Evolutionary conservation across 495 filamentous ascomycete species (phyloP), one percentile per base, ranked within the genome.

Genomic region (Evansstolkia leycettana): DNA sequence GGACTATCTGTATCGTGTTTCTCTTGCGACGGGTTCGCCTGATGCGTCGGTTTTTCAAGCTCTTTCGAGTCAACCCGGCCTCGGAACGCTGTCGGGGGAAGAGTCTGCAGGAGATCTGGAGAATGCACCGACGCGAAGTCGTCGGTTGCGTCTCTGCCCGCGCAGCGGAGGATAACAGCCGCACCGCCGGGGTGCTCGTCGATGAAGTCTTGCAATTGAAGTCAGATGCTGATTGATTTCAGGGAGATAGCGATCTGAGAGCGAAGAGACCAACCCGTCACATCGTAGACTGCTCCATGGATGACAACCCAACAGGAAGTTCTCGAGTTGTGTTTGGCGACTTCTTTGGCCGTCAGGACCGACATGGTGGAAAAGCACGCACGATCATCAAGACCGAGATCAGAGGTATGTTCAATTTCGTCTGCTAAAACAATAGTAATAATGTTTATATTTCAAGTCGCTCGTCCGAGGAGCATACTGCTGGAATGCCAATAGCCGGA

Each of bases 91-190:
- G 34, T 37, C 10, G 40, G 9, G 1, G 53, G 51, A 1, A 61
- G 40, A 1, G 45, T 40, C 18, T 57, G 42, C 3, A 64, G 26
- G 0, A 53, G 14, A 3, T 88, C 81, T 7, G 75, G 71, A 13
- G 84, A 74, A 50, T 93, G 84, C 40, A 88, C 81, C 1, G 82
- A 80, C 25, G 85, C 82, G 54, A 81, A 92, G 51, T 78, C 84
- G 36, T 78, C 76, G 3, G 84, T 89, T 5, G 84, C 85, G 62
- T 93, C 85, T 60, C 79, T 84, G 26, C 85, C 84, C 4, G 84
- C 85, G 60, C 83, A 84, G 48, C 83, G 83, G 36, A 93, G 65
- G 40, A 93, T 87, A 41, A 88, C 82, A 36, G 74, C 72, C 24
- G 67, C 61, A 1, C 86, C 86, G 8, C 86, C 86, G 2, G 86